Percentiles rank a stretch among this genome's conserved stretches.
Conservation (phyloP, 352 stramenopile species). For the Pythium rishiriense region DNA sequence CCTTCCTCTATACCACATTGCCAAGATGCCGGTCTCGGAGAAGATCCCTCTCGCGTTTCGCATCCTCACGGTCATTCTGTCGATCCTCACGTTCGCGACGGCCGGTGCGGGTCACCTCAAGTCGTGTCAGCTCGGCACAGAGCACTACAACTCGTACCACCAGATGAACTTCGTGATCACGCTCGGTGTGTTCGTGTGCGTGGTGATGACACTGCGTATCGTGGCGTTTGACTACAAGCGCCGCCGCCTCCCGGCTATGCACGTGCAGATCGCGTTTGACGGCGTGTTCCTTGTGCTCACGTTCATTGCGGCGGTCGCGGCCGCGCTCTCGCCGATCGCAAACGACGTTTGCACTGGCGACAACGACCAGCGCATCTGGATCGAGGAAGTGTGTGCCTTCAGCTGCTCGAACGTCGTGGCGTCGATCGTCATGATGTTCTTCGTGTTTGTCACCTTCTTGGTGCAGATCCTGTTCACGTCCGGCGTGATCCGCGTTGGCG, state of each 20-base stretch:
- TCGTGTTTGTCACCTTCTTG: conserved; percentile 55
- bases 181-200: conserved; percentile 37
- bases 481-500: conserved; percentile 33
- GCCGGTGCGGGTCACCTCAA: conserved; percentile 46
- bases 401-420: conserved; percentile 59
- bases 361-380: conserved; percentile 43
- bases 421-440: conserved; percentile 52
- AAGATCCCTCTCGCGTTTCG: conserved; percentile 42
- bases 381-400: conserved; percentile 70
- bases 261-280: conserved; percentile 47
- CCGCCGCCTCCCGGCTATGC: conserved; percentile 40
- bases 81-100: conserved; percentile 41
- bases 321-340: conserved; percentile 50
- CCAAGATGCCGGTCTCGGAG: conserved; percentile 37
- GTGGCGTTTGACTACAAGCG: conserved; percentile 61
- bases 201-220: conserved; percentile 40
- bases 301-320: conserved; percentile 53
- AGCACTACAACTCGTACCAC: conserved; percentile 48
- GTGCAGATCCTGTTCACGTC: conserved; percentile 56
- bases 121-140: conserved; percentile 50
- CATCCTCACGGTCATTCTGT: conserved; percentile 41
- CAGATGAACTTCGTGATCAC: conserved; percentile 64
- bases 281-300: conserved; percentile 55
- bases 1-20: background rate
- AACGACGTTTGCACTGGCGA: conserved; percentile 56